phyloP scores from a whole-genome alignment of 495 filamentous ascomycete species.

The Penicillium verhagenii region DNA sequence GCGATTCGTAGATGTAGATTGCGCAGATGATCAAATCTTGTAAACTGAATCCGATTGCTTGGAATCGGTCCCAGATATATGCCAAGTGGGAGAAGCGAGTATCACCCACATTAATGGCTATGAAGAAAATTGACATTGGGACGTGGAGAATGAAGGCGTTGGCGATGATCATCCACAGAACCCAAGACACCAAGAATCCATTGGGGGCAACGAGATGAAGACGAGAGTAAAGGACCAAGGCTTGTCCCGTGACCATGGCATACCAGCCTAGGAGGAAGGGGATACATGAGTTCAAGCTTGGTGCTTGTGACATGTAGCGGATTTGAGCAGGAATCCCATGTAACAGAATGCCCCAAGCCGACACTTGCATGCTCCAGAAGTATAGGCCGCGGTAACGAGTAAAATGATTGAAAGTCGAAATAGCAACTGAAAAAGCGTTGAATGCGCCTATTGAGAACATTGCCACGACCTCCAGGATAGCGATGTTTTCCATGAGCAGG shows the following conservation, averaged over 20 bases:
- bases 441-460: conserved; percentile 29
- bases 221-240: conserved; percentile 63
- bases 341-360: conserved; percentile 30
- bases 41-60: conserved; percentile 53
- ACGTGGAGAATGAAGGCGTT: conserved; percentile 46
- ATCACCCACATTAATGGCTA: conserved; percentile 24
- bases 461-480: conserved; percentile 5
- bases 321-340: conserved; percentile 19
- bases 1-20: conserved; percentile 54
- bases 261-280: conserved; percentile 52
- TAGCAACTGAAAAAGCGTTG: conserved; percentile 30
- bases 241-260: conserved; percentile 62
- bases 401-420: conserved; percentile 37
- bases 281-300: background rate
- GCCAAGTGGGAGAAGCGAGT: conserved; percentile 23
- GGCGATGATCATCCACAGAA: conserved; percentile 56
- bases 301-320: background rate
- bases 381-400: conserved; percentile 35
- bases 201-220: conserved; percentile 58
- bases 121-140: conserved; percentile 52
- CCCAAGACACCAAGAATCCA: conserved; percentile 32
- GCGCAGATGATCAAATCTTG: conserved; percentile 57
- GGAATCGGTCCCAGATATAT: conserved; percentile 53
- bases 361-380: conserved; percentile 38
- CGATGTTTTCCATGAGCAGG: conserved; percentile 10